Evolutionary conservation across 257 asterid genomes (phyloP), one percentile per base, ranked within the genome.

Genomic region (Ajuga chamaepitys): DNA sequence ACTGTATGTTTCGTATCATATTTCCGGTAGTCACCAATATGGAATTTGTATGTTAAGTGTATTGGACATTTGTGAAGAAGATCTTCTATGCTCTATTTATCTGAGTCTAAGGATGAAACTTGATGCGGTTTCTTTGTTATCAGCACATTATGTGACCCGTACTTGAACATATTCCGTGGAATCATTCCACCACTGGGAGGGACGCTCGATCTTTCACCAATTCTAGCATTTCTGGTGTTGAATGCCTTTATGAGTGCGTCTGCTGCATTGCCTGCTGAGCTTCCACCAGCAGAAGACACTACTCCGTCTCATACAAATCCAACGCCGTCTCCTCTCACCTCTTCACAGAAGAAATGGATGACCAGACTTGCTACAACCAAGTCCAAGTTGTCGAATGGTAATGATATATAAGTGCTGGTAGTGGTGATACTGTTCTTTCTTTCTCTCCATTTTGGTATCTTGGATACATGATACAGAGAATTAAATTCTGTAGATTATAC

Each of bases 141-240:
- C 96, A 93, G 96, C 85, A 89, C 99, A 13, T 20, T 93, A 66
- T 93, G 99, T 21, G 97, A 93, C 62, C 99, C 99, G 7, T 93
- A 93, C 82, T 75, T 89, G 95, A 89, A 93, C 82, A 80, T 93
- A 78, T 89, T 93, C 83, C 93, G 97, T 0, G 97, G 98, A 61
- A 60, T 93, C 70, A 89, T 93, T 66, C 96, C 98, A 48, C 98
- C 99, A 32, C 90, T 89, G n/a, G 99, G 99, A 72, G 98, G 99
- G 70, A 79, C 89, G 3, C 83, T 93, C 47, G 99, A 93, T 67
- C 81, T 91, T 37, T 88, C 98, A 1, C 98, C 96, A 0, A 82
- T 91, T 52, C 51, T 91, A 56, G 98, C 98, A 12, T 88, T 91
- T 74, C 88, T 88, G 10, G 85, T 86, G 68, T 66, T 88, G 61